Evolutionary conservation across 176 grass and related monocot species (phyloP).

Genomic region (Triticum aestivum): DNA sequence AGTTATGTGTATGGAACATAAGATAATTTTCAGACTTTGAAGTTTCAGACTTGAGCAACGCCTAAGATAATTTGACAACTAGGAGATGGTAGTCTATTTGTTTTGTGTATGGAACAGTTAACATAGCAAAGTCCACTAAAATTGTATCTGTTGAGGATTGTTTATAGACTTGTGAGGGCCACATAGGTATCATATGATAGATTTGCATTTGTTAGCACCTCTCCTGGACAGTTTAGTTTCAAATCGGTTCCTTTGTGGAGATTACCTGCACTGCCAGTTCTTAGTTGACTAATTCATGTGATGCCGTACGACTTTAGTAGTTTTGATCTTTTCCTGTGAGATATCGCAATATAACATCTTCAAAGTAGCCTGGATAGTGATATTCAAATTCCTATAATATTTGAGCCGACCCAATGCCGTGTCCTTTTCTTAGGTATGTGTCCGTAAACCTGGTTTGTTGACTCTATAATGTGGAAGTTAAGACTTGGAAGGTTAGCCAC

Average conservation of each 20-base stretch:
- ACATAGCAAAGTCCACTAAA: not conserved
- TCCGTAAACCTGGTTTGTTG: constrained; percentile 13
- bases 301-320: not conserved
- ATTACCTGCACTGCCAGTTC: not conserved
- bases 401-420: not conserved
- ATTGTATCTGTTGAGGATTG: not conserved
- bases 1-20: too few relatives aligned
- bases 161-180: not conserved
- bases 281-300: not conserved
- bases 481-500: not conserved
- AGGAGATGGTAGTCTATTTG: not conserved
- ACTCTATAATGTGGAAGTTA: constrained; percentile 6
- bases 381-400: constrained; percentile 16
- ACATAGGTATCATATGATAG: not conserved
- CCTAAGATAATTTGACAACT: constrained; percentile 33
- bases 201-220: not conserved
- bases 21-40: not conserved
- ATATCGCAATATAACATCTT: not conserved
- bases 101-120: not conserved
- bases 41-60: not conserved
- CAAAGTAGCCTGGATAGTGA: not conserved
- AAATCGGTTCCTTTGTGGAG: not conserved
- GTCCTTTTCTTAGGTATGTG: not conserved
- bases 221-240: not conserved
- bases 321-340: constrained; percentile 1